Evolutionary conservation across 352 stramenopile genomes (phyloP).

Genomic region (Globisporangium rhizosaccharum): DNA sequence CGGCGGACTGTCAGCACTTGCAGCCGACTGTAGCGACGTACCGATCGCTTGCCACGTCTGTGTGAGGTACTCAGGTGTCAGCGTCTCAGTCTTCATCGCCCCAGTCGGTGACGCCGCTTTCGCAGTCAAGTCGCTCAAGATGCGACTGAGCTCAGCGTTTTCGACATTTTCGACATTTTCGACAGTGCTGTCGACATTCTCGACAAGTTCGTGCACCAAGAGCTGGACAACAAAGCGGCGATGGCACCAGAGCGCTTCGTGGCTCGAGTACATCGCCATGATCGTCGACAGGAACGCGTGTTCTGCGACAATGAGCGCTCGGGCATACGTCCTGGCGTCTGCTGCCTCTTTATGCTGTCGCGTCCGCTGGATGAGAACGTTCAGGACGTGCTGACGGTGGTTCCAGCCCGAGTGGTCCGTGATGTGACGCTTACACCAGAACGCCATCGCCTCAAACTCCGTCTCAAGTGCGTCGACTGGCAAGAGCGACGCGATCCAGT

Average conservation of each 20-base stretch:
- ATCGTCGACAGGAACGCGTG: conserved; percentile 47
- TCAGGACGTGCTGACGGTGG: conserved; percentile 58
- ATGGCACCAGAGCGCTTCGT: conserved; percentile 79
- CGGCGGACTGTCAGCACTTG: neutral
- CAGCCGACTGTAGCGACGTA: neutral
- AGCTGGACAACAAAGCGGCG: conserved; percentile 57
- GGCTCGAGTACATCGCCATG: conserved; percentile 35
- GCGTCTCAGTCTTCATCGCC: neutral
- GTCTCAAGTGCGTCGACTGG: conserved; percentile 12
- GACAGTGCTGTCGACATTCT: neutral
- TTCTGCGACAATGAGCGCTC: conserved; percentile 32
- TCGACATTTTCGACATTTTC: neutral
- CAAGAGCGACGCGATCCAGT: conserved; percentile 61
- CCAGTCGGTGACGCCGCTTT: neutral
- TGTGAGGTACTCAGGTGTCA: neutral
- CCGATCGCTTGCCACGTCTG: neutral
- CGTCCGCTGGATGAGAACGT: conserved; percentile 18
- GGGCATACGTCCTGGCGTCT: neutral
- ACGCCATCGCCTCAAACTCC: conserved; percentile 48
- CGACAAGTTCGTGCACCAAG: conserved; percentile 20
- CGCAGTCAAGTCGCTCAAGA: neutral
- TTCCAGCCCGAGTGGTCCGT: conserved; percentile 81
- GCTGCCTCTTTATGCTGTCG: neutral
- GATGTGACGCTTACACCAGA: conserved; percentile 64
- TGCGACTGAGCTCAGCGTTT: neutral